phyloP scores from a whole-genome alignment of 2,329 filamentous ascomycete species.

The Fonsecaea pugnacius region DNA sequence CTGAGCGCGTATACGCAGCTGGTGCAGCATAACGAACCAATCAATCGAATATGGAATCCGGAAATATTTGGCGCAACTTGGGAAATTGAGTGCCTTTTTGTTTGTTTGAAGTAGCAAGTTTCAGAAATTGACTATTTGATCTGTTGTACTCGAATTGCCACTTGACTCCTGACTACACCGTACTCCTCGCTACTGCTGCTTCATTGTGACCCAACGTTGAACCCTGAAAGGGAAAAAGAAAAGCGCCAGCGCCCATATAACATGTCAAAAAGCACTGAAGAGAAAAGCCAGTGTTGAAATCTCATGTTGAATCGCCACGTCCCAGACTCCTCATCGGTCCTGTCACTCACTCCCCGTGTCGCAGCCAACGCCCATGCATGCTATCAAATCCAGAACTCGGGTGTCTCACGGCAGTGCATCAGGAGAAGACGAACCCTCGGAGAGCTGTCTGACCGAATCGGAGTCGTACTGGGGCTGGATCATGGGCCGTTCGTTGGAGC shows the following conservation, averaged over 20 bases:
- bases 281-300: too few species aligned
- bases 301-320: too few species aligned
- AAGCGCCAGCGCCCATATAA: not conserved
- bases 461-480: constrained; percentile 21
- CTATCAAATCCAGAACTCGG: not conserved
- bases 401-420: not conserved
- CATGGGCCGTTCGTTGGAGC: constrained; percentile 4
- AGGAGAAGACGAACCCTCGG: constrained; percentile 16
- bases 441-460: constrained; percentile 12
- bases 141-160: not conserved
- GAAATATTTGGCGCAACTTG: not conserved
- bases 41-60: not conserved
- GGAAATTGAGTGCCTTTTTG: not conserved
- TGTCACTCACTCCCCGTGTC: too few species aligned
- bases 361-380: too few species aligned
- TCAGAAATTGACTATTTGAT: constrained; percentile 3
- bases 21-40: constrained; percentile 34
- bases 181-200: constrained; percentile 10
- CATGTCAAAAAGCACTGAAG: not conserved
- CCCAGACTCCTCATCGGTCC: too few species aligned
- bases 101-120: not conserved
- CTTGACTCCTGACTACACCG: not conserved
- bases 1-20: constrained; percentile 34
- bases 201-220: not conserved
- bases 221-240: not conserved